Percentiles rank a stretch among this genome's conserved stretches.
These are phyloP conservation scores for Rhododendron vialii DNA, from an alignment of 148 eudicot genomes.

Conservation along the genomic window DNA sequence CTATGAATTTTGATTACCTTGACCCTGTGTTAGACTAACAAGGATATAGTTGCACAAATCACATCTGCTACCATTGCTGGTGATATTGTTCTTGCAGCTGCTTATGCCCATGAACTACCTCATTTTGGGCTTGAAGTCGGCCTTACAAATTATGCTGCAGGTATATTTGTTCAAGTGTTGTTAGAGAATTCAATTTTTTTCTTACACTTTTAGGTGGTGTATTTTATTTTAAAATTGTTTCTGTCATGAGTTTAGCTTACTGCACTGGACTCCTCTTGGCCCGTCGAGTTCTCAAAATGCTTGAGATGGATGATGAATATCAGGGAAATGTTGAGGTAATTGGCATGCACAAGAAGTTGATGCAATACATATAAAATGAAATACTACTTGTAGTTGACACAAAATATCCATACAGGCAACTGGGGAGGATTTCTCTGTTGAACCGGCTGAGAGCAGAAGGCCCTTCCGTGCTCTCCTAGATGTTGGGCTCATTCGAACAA, in stretches of 20 bases:
- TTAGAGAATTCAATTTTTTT: background rate
- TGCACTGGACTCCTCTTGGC: slow-evolving; percentile 79
- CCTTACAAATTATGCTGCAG: slow-evolving; percentile 77
- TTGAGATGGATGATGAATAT: slow-evolving; percentile 67
- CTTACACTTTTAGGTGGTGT: background rate
- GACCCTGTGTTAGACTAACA: slow-evolving; percentile 52
- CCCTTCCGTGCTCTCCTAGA: slow-evolving; percentile 91
- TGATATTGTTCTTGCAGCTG: slow-evolving; percentile 61
- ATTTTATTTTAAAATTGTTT: background rate
- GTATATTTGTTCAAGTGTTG: slow-evolving; percentile 21
- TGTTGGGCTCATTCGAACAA: slow-evolving; percentile 73
- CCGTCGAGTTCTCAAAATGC: slow-evolving; percentile 58
- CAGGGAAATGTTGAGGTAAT: slow-evolving; percentile 74
- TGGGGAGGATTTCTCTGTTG: slow-evolving; percentile 85
- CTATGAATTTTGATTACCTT: slow-evolving; percentile 20
- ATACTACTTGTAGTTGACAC: background rate
- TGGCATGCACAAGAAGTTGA: background rate
- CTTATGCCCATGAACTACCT: slow-evolving; percentile 79
- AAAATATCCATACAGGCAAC: slow-evolving; percentile 38
- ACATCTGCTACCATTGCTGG: slow-evolving; percentile 66
- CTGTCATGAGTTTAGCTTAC: slow-evolving; percentile 36
- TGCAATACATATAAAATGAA: background rate
- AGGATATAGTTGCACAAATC: slow-evolving; percentile 67
- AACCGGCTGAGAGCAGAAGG: slow-evolving; percentile 69
- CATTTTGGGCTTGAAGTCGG: slow-evolving; percentile 71